Percentiles rank a stretch among this genome's conserved stretches.
phyloP scores from a whole-genome alignment of 2,329 filamentous ascomycete species.

The Aschersonia sp. region DNA sequence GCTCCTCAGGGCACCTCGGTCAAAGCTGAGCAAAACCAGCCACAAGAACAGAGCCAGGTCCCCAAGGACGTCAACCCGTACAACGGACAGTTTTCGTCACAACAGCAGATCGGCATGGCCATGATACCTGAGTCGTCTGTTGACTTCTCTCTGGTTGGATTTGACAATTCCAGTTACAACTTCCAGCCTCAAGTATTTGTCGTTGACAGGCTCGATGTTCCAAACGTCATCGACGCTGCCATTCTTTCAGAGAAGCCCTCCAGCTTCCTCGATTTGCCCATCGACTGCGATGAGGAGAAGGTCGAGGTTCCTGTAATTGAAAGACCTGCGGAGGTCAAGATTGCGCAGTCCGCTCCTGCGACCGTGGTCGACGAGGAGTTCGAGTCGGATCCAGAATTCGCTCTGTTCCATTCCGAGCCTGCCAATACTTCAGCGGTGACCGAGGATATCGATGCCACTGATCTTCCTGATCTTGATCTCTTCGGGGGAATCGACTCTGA shows the following conservation, averaged over 20 bases:
- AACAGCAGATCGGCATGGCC: slow-evolving; percentile 63
- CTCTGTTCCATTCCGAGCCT: slow-evolving; percentile 38
- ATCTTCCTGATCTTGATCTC: slow-evolving; percentile 23
- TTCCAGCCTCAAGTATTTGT: slow-evolving; percentile 62
- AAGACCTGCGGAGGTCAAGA: slow-evolving; percentile 23
- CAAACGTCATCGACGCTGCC: slow-evolving; percentile 42
- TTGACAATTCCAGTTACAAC: slow-evolving; percentile 40
- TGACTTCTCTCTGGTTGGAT: slow-evolving; percentile 57
- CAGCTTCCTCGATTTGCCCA: slow-evolving; percentile 33
- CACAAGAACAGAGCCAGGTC: slow-evolving; percentile 30
- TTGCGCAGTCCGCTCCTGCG: slow-evolving; percentile 13
- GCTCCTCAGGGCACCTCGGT: slow-evolving; percentile 22
- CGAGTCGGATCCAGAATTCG: slow-evolving; percentile 47
- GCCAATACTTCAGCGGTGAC: slow-evolving; percentile 11
- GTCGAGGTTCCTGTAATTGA: slow-evolving; percentile 40
- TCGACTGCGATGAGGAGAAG: slow-evolving; percentile 35
- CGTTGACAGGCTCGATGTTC: slow-evolving; percentile 56
- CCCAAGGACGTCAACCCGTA: slow-evolving; percentile 56
- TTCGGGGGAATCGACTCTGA: slow-evolving; percentile 44
- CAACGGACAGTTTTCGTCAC: slow-evolving; percentile 35
- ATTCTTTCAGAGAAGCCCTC: slow-evolving; percentile 58
- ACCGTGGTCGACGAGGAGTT: slow-evolving; percentile 36
- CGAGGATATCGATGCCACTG: slow-evolving; percentile 27
- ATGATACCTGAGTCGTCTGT: slow-evolving; percentile 69
- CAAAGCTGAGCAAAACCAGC: slow-evolving; percentile 20